Evolutionary conservation across 2,329 filamentous ascomycete genomes (phyloP), one percentile per base, ranked within the genome.

Genomic region (Pseudogymnoascus sp.): DNA sequence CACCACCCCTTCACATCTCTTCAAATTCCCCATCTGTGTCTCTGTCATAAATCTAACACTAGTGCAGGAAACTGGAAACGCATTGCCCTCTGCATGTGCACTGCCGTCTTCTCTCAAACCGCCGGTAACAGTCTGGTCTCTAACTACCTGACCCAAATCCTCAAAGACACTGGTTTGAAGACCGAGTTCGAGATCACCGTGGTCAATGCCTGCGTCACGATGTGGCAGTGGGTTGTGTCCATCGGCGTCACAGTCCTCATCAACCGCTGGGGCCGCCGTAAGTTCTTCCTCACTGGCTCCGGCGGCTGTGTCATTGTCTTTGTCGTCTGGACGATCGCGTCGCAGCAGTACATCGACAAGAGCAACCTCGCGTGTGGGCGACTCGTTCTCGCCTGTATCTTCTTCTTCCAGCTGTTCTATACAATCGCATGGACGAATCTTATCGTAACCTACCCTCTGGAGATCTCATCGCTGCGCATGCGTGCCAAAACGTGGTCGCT

Each of bases 171-270:
- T 0, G 76, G 76, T 1, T 70, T 78, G 12, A 72, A 72, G 7
- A 70, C 69, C 0, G 66, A 74, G 49, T 72, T 72, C 37, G 73
- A 77, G 21, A 76, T 76, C 7, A 78, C 76, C 0, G 70, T 78
- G 1, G 70, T 78, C 66, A 78, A 76, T 38, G 74, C 72, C 60
- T 75, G 76, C 60, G 71, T 78, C 3, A 76, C 73, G 0, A 65
- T 78, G 2, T 78, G 75, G 75, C 73, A 77, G 43, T 78, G 76
- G 61, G 72, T 78, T n/a, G 73, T 77, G 4, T 71, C 76, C 2
- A 68, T 78, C 7, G 64, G 67, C 4, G 73, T 77, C 37, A 74
- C 76, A 0, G 63, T 71, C n/a, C 59, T 76, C 1, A 72, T 78
- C 8, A 70, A 77, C 63, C 69, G 67, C 3, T 74, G 76, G 64